Conservation (phyloP, 2,329 filamentous ascomycete genomes). For the Dothistroma pini region DNA sequence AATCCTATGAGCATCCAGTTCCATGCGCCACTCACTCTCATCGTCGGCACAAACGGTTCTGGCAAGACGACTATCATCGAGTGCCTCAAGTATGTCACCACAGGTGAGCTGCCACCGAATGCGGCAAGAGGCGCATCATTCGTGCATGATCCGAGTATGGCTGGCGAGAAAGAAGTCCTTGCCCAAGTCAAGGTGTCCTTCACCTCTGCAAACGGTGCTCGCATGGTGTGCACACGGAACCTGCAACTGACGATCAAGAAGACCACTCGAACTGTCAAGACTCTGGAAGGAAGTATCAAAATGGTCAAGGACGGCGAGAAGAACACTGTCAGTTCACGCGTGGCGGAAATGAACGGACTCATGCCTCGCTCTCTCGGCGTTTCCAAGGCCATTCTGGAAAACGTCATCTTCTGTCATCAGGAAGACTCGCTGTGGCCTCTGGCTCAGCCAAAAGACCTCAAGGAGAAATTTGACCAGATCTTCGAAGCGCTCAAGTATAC, state of each 20-base stretch:
- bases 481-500: constrained; percentile 97
- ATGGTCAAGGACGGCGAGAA: constrained; percentile 77
- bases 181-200: constrained; percentile 92
- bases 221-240: constrained; percentile 79
- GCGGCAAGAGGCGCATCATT: constrained; percentile 83
- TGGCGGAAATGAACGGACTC: constrained; percentile 68
- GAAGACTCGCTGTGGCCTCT: constrained; percentile 97
- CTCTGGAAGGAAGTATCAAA: constrained; percentile 73
- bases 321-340: constrained; percentile 71
- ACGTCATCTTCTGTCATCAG: constrained; percentile 98
- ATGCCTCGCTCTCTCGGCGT: constrained; percentile 87
- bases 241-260: constrained; percentile 87
- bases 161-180: constrained; percentile 80
- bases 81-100: constrained; percentile 96
- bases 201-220: constrained; percentile 69
- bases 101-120: constrained; percentile 88
- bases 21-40: constrained; percentile 85
- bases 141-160: constrained; percentile 93
- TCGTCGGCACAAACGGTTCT: constrained; percentile 95
- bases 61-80: constrained; percentile 99
- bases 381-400: constrained; percentile 82
- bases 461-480: constrained; percentile 95
- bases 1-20: constrained; percentile 79
- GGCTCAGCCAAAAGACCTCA: constrained; percentile 78
- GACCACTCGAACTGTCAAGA: constrained; percentile 69